Evolutionary conservation across 2,329 filamentous ascomycete species (phyloP).

Genomic region (Davidsoniella neocaledoniae): DNA sequence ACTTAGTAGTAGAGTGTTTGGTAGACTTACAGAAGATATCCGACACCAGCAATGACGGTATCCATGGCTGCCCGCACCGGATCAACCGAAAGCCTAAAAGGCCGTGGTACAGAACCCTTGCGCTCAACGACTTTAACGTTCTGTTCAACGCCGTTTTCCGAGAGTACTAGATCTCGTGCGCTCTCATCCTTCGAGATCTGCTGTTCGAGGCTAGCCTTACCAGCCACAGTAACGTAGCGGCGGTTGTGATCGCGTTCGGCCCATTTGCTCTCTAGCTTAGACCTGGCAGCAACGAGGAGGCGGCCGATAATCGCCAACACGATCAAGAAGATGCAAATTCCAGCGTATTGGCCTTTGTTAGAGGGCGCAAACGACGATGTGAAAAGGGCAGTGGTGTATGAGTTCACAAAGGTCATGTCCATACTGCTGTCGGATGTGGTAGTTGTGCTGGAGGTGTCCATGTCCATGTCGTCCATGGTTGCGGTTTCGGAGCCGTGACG

Average conservation of each 20-base stretch:
- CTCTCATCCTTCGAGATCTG: slow-evolving; percentile 41
- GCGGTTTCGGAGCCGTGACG: slow-evolving; percentile 4
- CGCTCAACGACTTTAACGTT: slow-evolving; percentile 56
- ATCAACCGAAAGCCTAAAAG: slow-evolving; percentile 72
- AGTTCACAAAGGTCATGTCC: slow-evolving; percentile 44
- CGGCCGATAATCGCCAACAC: slow-evolving; percentile 55
- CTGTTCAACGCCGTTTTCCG: slow-evolving; percentile 66
- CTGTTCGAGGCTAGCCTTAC: slow-evolving; percentile 41
- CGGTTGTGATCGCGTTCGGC: slow-evolving; percentile 53
- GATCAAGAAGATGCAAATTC: slow-evolving; percentile 82
- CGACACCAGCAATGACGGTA: slow-evolving; percentile 56
- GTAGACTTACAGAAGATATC: slow-evolving; percentile 64
- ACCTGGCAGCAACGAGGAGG: slow-evolving; percentile 54
- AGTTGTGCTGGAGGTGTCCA: slow-evolving; percentile 1
- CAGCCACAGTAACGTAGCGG: slow-evolving; percentile 59
- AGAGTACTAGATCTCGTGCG: slow-evolving; percentile 48
- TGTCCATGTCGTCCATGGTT: slow-evolving; percentile 10
- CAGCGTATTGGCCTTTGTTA: slow-evolving; percentile 58
- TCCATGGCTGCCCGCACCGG: slow-evolving; percentile 55
- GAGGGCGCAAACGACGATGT: slow-evolving; percentile 57
- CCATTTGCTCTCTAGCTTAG: slow-evolving; percentile 46
- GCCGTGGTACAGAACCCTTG: slow-evolving; percentile 34
- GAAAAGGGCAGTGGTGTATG: slow-evolving; percentile 33
- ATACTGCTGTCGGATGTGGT: slow-evolving; percentile 18
- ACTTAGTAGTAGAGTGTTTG: slow-evolving; percentile 2